Evolutionary conservation across 352 stramenopile species (phyloP).

Genomic region (Phytophthora boehmeriae): DNA sequence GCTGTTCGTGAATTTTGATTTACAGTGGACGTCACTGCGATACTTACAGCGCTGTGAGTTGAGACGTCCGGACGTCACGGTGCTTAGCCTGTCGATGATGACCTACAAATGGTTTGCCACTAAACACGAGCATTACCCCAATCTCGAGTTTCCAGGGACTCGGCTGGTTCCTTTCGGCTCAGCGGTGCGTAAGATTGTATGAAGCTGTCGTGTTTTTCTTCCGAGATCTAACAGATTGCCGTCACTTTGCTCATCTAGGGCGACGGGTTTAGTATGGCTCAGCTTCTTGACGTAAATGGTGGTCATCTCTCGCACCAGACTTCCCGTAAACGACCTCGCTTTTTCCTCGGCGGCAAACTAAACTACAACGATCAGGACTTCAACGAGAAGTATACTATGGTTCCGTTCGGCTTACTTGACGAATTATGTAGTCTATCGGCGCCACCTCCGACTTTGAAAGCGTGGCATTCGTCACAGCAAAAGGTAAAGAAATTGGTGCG

Average conservation of each 20-base stretch:
- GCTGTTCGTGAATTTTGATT: constrained; percentile 93
- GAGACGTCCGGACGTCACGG: constrained; percentile 69
- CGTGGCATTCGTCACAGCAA: constrained; percentile 56
- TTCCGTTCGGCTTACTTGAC: constrained; percentile 61
- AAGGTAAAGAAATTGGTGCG: constrained; percentile 42
- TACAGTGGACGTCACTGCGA: constrained; percentile 91
- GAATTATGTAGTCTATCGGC: constrained; percentile 44
- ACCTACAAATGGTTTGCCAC: constrained; percentile 81
- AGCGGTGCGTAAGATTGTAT: constrained; percentile 24
- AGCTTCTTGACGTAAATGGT: constrained; percentile 53
- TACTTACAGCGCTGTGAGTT: constrained; percentile 93
- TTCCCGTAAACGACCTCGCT: constrained; percentile 24
- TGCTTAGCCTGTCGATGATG: constrained; percentile 93
- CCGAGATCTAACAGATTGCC: not conserved
- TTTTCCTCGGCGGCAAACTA: constrained; percentile 88
- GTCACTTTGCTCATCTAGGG: constrained; percentile 23
- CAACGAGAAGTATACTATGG: constrained; percentile 48
- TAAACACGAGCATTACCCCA: constrained; percentile 74
- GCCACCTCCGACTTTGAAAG: constrained; percentile 26
- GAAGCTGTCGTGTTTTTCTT: not conserved
- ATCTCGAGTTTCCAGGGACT: constrained; percentile 66
- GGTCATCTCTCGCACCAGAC: not conserved
- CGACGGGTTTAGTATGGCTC: constrained; percentile 53
- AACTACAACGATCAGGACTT: constrained; percentile 72
- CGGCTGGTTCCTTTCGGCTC: constrained; percentile 46